Base-by-base conservation (phyloP, 768 basidiomycete species). In the Rhodotorula toruloides region DNA sequence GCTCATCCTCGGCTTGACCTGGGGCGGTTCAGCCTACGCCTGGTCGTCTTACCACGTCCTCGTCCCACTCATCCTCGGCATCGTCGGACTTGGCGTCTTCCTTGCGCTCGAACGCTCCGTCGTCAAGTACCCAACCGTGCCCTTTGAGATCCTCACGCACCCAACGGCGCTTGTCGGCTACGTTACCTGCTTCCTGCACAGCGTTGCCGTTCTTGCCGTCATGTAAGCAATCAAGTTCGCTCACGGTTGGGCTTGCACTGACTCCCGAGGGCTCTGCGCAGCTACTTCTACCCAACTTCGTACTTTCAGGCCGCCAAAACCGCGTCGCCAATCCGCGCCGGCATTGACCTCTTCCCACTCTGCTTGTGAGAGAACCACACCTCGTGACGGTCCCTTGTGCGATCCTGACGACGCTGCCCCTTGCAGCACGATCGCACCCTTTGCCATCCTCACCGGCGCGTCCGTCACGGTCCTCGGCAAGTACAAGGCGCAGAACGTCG, bases 41-140 rank as follows among this genome's bases (percentile, higher is more conserved):
- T 85, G 84, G 83, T 65, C 61, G 8, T 80, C 79, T 0, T 74
- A 72, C 19, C 68, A 67, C 77, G 37, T 81, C 78, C 21, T 79
- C 76, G 76, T 77, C 3, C 81, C 83, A 0, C 75, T 84, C 3
- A 19, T 82, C 78, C 22, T 83, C 82, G 72, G 84, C 78, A 40
- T 83, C 74, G 64, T 84, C 81, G 71, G 86, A 82, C 80, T 88
- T 83, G 65, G 81, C 83, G n/a, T 82, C 83, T 75, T 82, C 67
- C 36, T 84, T 3, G 37, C 74, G 5, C 81, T 87, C 86, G 48
- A 87, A 78, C 72, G 85, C 84, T 49, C 79, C 79, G 27, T 81
- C 82, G 75, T 78, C 55, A 63, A 64, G 42, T 22, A 72, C 36
- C 73, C n/a, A n/a, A n/a, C n/a, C n/a, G n/a, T n/a, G n/a, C n/a